Base-by-base conservation (phyloP, 2,329 filamentous ascomycete genomes). In the Neonectria faginata region DNA sequence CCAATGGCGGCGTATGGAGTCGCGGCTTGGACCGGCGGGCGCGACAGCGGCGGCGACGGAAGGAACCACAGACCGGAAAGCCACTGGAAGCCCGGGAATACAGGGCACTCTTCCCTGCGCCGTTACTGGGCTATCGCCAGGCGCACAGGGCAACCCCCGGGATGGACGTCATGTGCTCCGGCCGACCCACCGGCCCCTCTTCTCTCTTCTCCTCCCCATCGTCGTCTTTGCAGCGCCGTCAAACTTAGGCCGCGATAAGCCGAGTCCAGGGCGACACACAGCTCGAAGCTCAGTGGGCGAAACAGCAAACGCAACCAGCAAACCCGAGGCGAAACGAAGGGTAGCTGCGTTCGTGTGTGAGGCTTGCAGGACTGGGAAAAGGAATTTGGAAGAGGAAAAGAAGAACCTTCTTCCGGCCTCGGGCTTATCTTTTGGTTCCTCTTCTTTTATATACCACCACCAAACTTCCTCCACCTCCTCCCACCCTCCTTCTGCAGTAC, bases 201-300 rank as follows among this genome's bases (percentile, higher is more conserved):
- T n/a, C 57, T 25, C 20, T 29, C 27, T n/a, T 44, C 36, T 44
- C 45, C 25, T 25, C 25, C 6, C 27, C n/a, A 45, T 36, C 29
- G n/a, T 39, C 36, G 10, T 22, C 29, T 33, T 7, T 14, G 11
- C 36, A 41, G 31, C 31, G 29, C 33, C 31, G 41, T 27, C 25
- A 39, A 14, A 16, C 53, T 68, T 71, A 74, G 72, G 71, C 74
- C 74, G 74, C 67, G 68, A 73, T 74, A 76, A 76, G 71, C 74
- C 74, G 74, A 73, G 63, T 56, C 16, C 36, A 59, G 57, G 47
- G 48, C 48, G 48, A 60, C 41, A n/a, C 36, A 20, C 45, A 9
- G 14, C 48, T 29, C 20, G n/a, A 22, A 54, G 22, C 18, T 36
- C 25, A 51, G 57, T 31, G 42, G 22, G 57, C 41, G 53, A 51